phyloP scores from a whole-genome alignment of 164 flowering plant genomes.

The Berberis thunbergii region DNA sequence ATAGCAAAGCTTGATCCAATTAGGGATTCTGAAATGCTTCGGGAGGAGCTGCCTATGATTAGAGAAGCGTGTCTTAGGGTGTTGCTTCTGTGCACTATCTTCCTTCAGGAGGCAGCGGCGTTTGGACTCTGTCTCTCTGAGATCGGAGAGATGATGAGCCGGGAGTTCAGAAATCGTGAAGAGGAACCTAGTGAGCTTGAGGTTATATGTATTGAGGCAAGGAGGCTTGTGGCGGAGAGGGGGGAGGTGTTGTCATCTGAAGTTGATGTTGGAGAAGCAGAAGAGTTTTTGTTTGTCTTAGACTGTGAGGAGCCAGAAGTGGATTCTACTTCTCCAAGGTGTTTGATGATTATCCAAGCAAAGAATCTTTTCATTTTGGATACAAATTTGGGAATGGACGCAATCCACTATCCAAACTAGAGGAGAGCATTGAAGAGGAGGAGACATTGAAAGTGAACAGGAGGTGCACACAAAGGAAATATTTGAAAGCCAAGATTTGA shows the following conservation, averaged over 20 bases:
- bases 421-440: conserved; percentile 34
- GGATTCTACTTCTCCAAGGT: conserved; percentile 12
- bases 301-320: conserved; percentile 29
- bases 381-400: conserved; percentile 21
- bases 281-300: conserved; percentile 36
- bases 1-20: conserved; percentile 46
- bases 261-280: conserved; percentile 17
- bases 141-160: conserved; percentile 73
- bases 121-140: conserved; percentile 56
- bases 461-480: conserved; percentile 4
- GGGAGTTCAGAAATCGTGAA: conserved; percentile 35
- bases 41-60: conserved; percentile 59
- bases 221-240: conserved; percentile 22
- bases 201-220: conserved; percentile 47
- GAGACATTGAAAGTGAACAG: conserved; percentile 9
- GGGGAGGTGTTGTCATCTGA: conserved; percentile 4
- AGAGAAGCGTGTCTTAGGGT: conserved; percentile 59
- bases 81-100: conserved; percentile 47
- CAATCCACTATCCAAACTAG: conserved; percentile 31
- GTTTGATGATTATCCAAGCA: conserved; percentile 13
- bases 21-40: conserved; percentile 46
- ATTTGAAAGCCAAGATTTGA: not conserved
- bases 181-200: conserved; percentile 69
- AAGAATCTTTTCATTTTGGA: conserved; percentile 12
- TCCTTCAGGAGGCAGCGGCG: conserved; percentile 52